These are phyloP conservation scores for Linnemannia exigua DNA, from an alignment of 192 early-diverging fungal species.

Conservation along the genomic window DNA sequence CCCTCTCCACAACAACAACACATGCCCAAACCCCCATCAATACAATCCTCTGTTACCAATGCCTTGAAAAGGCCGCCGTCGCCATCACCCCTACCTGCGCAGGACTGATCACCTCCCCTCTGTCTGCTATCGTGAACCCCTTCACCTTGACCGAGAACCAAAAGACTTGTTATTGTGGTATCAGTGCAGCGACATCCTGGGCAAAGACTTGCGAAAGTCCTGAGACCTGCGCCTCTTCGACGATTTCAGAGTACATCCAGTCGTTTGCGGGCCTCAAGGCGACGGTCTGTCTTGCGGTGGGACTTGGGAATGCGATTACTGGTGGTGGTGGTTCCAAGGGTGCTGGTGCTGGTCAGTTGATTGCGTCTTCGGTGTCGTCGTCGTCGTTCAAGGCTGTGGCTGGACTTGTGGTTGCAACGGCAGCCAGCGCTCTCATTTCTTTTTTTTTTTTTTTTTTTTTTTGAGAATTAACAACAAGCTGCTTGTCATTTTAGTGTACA, in stretches of 20 bases:
- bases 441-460: neutral
- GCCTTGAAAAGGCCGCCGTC: neutral
- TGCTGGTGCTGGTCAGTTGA: neutral
- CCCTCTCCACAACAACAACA: neutral
- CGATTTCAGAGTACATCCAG: neutral
- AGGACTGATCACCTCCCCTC: neutral
- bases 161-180: neutral
- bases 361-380: neutral
- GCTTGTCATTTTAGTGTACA: too few relatives aligned
- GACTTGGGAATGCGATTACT: neutral
- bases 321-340: too few relatives aligned
- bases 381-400: neutral
- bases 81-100: neutral
- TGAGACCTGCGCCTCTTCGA: neutral
- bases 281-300: neutral
- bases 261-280: neutral
- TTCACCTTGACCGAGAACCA: neutral
- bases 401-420: neutral
- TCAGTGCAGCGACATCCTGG: neutral
- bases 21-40: neutral
- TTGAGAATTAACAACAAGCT: too few relatives aligned
- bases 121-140: neutral
- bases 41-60: constrained; percentile 1
- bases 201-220: neutral
- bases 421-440: too few relatives aligned